Evolutionary conservation across 2,329 filamentous ascomycete species (phyloP).

Genomic region (Cyphellophora attinorum): DNA sequence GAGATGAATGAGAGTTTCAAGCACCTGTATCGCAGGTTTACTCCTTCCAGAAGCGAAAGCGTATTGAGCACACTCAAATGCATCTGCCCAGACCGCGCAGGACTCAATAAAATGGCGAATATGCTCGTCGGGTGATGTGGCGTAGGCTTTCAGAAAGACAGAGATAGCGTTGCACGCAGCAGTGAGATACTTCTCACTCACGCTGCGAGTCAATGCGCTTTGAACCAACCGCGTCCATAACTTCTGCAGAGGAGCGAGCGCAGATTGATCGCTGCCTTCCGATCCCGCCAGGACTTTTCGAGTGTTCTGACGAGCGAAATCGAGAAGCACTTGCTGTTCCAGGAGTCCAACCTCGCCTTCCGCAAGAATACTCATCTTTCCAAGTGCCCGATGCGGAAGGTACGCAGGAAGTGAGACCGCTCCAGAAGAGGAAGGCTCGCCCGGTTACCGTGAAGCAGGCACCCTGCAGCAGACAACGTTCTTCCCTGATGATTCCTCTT

Average conservation of each 20-base stretch:
- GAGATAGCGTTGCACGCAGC: conserved; percentile 35
- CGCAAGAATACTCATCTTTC: too few species aligned
- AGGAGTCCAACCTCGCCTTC: too few species aligned
- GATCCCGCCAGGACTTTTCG: too few species aligned
- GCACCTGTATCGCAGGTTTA: conserved; percentile 35
- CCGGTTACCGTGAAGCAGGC: too few species aligned
- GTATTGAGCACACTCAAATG: conserved; percentile 30
- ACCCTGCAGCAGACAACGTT: too few species aligned
- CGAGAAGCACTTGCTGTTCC: too few species aligned
- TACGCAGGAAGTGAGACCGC: too few species aligned
- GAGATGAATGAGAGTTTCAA: conserved; percentile 25
- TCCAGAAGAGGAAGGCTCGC: too few species aligned
- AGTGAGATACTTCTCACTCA: conserved; percentile 30
- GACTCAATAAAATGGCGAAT: conserved; percentile 26
- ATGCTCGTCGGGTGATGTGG: conserved; percentile 21
- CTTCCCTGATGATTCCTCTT: too few species aligned
- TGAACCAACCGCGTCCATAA: conserved; percentile 31
- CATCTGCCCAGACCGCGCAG: conserved; percentile 27
- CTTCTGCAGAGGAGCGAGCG: conserved; percentile 15
- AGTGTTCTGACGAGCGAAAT: too few species aligned
- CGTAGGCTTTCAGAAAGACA: conserved; percentile 31
- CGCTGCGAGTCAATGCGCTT: conserved; percentile 29
- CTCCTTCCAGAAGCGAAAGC: conserved; percentile 33
- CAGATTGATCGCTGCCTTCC: too few species aligned
- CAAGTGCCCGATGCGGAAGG: too few species aligned